Evolutionary conservation across 352 stramenopile species (phyloP), one percentile per base, ranked within the genome.

Genomic region (Phytophthora constricta): DNA sequence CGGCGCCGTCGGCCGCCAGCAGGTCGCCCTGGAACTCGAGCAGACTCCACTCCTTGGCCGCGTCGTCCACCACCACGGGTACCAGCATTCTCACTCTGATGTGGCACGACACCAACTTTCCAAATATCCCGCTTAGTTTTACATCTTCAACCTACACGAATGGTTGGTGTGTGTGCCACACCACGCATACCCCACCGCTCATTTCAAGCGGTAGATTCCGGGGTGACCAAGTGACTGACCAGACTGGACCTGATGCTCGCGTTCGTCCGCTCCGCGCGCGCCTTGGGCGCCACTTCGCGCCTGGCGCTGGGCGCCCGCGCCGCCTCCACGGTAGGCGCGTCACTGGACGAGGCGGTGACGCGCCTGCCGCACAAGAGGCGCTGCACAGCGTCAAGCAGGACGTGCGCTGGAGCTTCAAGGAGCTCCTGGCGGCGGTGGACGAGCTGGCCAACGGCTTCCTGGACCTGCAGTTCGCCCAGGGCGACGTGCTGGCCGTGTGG

Each of bases 281-380:
- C 90, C 46, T 52, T 75, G 61, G 76, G 82, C 53, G 58, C 53
- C 41, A 16, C 60, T 57, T 45, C 42, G 31, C 50, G 42, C 56
- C 62, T 61, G 41, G 57, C 70, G 39, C 46, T 79, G 45, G 62
- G 68, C 55, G 62, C 62, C 23, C 84, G 86, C 52, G 65, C 76
- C 34, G 82, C 80, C 50, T 89, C 80, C 51, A 94, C 84, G 5
- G 76, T 95, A 22, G 86, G 89, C 49, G 84, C 68, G 26, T 59
- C 82, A 7, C 73, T 95, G 34, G 84, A 93, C n/a, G 83, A 89
- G 50, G 87, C 89, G 5, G 87, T 95, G 28, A 68, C 77, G 42
- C 80, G 84, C 20, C 69, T 96, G 58, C 89, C 89, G 57, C 89
- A 96, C 74, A 94, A 93, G 89, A 96, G 58, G 89, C 87, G 57